Evolutionary conservation across 371 early-diverging fungal genomes (phyloP).

Genomic region (Cladochytrium tenue): DNA sequence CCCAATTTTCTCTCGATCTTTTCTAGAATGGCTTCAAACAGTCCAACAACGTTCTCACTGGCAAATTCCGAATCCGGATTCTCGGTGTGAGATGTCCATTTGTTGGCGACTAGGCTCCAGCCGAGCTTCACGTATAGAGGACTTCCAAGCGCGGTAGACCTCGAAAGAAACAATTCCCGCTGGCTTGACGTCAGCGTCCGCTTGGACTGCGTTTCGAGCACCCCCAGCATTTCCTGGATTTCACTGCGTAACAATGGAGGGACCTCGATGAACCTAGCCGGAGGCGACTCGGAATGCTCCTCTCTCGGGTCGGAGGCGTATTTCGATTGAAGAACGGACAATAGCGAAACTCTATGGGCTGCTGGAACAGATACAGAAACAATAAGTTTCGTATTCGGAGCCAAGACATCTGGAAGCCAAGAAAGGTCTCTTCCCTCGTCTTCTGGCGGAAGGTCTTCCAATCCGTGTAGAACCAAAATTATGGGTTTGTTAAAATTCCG

Average conservation of each 20-base stretch:
- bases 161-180: background rate
- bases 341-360: slow-evolving; percentile 15
- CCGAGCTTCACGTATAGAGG: slow-evolving; percentile 20
- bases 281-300: too few species aligned
- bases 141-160: slow-evolving; percentile 11
- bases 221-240: slow-evolving; percentile 5
- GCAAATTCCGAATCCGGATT: background rate
- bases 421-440: slow-evolving; percentile 24
- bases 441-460: slow-evolving; percentile 22
- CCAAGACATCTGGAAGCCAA: slow-evolving; percentile 24
- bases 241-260: slow-evolving; percentile 15
- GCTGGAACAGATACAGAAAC: slow-evolving; percentile 15
- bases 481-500: background rate
- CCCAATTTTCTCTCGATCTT: slow-evolving; percentile 21
- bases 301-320: too few species aligned
- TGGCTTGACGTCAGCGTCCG: slow-evolving; percentile 15
- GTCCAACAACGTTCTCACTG: slow-evolving; percentile 20
- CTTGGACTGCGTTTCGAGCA: background rate
- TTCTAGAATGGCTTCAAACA: slow-evolving; percentile 24
- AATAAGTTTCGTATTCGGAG: slow-evolving; percentile 20
- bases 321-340: slow-evolving; percentile 10
- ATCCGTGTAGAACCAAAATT: slow-evolving; percentile 17
- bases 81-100: slow-evolving; percentile 15
- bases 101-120: slow-evolving; percentile 21
- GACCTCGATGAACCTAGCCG: slow-evolving; percentile 19